Conservation (phyloP, 306 rosid genomes). For the Malus fusca region DNA sequence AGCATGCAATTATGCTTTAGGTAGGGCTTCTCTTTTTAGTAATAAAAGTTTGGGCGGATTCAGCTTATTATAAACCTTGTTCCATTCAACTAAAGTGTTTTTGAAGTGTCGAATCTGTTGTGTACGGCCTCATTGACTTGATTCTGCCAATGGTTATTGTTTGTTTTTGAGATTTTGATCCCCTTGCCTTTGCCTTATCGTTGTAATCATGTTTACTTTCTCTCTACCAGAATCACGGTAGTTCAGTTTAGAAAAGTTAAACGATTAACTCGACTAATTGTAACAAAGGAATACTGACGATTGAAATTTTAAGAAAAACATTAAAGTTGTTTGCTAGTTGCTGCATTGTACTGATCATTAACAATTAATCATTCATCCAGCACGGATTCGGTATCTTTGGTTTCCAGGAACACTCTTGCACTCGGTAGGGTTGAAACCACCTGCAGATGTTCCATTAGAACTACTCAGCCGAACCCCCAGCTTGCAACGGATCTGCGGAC, state of each 20-base stretch:
- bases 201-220: background rate
- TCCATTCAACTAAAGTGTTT: conserved; percentile 16
- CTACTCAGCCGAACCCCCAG: too few species aligned
- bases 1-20: conserved; percentile 28
- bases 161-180: background rate
- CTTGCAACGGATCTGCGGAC: too few species aligned
- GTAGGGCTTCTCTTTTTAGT: conserved; percentile 44
- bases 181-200: background rate
- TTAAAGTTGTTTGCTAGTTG: too few species aligned
- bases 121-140: background rate
- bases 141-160: background rate
- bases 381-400: too few species aligned
- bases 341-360: too few species aligned
- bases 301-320: too few species aligned
- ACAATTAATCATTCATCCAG: too few species aligned
- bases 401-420: too few species aligned
- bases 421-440: too few species aligned
- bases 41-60: conserved; percentile 31
- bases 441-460: too few species aligned
- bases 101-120: conserved; percentile 4
- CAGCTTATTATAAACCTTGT: conserved; percentile 17
- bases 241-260: background rate
- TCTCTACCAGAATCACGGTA: background rate
- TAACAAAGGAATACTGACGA: background rate
- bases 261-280: background rate